A percentile compares a stretch with the other conserved stretches of the same genome.
Conservation (phyloP, 2,329 filamentous ascomycete species). For the Colletotrichum salicis region DNA sequence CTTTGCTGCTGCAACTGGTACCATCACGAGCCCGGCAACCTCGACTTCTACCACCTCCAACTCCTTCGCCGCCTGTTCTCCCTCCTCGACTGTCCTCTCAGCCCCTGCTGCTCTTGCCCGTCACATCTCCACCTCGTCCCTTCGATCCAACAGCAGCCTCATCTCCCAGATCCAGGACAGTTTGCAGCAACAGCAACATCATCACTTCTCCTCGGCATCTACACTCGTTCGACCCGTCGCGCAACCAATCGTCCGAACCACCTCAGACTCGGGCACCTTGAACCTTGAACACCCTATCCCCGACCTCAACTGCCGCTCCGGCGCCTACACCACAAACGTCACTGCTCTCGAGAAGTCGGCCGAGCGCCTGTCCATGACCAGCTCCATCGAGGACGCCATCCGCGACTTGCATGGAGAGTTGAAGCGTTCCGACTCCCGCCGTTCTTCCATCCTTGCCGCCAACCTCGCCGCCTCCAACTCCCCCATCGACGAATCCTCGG, state of each 20-base stretch:
- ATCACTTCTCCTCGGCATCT: conserved; percentile 21
- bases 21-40: conserved; percentile 26
- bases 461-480: conserved; percentile 47
- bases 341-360: conserved; percentile 80
- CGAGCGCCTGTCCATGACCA: conserved; percentile 77
- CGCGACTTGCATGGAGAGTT: conserved; percentile 77
- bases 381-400: conserved; percentile 82
- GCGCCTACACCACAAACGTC: conserved; percentile 73
- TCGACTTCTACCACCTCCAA: conserved; percentile 15
- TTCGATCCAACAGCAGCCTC: conserved; percentile 33
- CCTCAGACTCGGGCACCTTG: conserved; percentile 55
- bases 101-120: conserved; percentile 28
- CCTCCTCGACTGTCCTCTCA: conserved; percentile 19
- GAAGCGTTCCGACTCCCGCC: conserved; percentile 75
- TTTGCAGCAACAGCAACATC: conserved; percentile 32
- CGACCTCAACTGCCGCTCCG: conserved; percentile 70
- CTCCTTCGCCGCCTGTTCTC: conserved; percentile 25
- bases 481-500: conserved; percentile 38
- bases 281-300: conserved; percentile 69
- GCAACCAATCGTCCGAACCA: conserved; percentile 59
- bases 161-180: conserved; percentile 38
- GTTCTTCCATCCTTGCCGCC: conserved; percentile 69
- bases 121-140: conserved; percentile 25
- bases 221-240: conserved; percentile 34
- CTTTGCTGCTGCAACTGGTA: not conserved